Conservation (phyloP, 805 yeast genomes). For the Metschnikowia vanudenii region DNA sequence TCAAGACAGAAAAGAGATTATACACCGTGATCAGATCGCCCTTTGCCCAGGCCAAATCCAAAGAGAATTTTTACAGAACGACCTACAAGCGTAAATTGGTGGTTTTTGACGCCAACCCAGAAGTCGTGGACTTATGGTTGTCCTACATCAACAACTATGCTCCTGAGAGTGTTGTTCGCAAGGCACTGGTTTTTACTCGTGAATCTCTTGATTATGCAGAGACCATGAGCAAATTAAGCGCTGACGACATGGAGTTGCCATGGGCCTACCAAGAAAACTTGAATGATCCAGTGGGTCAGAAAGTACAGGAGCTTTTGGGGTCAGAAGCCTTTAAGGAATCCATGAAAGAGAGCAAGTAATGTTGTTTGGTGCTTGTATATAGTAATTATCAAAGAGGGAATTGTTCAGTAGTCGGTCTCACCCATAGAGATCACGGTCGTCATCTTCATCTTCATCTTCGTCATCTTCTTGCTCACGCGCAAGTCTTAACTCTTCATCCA, state of each 20-base stretch:
- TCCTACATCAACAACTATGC: constrained; percentile 75
- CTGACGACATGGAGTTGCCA: constrained; percentile 32
- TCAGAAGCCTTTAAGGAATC: constrained; percentile 69
- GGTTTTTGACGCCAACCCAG: constrained; percentile 84
- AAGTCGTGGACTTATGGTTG: constrained; percentile 77
- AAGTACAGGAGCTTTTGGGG: constrained; percentile 67
- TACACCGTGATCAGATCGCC: constrained; percentile 95
- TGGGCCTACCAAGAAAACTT: constrained; percentile 29
- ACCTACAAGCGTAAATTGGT: constrained; percentile 73
- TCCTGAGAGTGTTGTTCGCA: constrained; percentile 78
- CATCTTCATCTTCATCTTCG: constrained; percentile 40
- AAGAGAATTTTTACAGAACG: constrained; percentile 88
- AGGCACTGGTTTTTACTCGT: constrained; percentile 57
- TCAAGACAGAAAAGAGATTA: constrained; percentile 69
- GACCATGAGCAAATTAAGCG: constrained; percentile 34
- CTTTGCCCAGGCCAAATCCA: constrained; percentile 89
- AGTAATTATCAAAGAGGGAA: constrained; percentile 3
- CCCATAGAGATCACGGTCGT: constrained; percentile 82
- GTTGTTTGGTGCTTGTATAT: constrained; percentile 10
- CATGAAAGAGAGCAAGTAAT: constrained; percentile 26
- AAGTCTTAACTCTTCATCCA: constrained; percentile 34
- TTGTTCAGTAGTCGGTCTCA: constrained; percentile 22
- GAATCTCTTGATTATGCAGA: constrained; percentile 35
- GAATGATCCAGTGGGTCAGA: constrained; percentile 53
- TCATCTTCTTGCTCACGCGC: constrained; percentile 49